phyloP scores from a whole-genome alignment of 352 stramenopile species.

The Globisporangium uncinulatum region DNA sequence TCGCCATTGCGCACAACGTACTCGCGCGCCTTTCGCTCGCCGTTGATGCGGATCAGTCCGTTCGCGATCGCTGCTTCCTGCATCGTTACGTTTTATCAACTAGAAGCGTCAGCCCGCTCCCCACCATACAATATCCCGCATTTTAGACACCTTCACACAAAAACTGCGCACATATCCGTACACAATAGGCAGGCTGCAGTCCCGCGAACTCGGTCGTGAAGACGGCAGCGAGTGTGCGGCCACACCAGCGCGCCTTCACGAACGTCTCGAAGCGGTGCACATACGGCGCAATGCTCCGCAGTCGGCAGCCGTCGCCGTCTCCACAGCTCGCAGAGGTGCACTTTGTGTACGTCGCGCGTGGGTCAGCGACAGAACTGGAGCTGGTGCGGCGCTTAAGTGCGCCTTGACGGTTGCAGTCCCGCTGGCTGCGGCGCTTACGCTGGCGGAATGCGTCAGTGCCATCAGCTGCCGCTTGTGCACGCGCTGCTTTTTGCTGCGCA shows the following conservation, averaged over 20 bases:
- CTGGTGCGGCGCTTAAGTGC: conserved; percentile 1
- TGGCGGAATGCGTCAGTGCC: conserved; percentile 8
- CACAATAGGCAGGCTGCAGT: conserved; percentile 38
- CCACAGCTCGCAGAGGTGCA: conserved; percentile 26
- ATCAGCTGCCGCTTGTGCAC: conserved; percentile 10
- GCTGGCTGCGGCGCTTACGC: conserved; percentile 41
- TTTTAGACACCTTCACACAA: background rate
- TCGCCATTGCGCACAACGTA: conserved; percentile 81
- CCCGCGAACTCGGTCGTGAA: conserved; percentile 59
- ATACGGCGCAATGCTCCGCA: conserved; percentile 81
- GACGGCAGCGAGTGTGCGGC: conserved; percentile 75
- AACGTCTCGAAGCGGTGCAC: conserved; percentile 88
- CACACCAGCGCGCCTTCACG: conserved; percentile 89
- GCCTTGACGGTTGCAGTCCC: conserved; percentile 14
- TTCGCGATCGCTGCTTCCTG: conserved; percentile 69
- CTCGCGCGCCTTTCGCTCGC: conserved; percentile 30
- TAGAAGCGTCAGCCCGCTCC: background rate
- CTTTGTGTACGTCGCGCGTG: conserved; percentile 9
- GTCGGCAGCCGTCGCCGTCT: conserved; percentile 9
- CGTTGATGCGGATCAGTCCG: conserved; percentile 88
- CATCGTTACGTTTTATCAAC: too few species aligned
- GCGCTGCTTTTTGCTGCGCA: conserved; percentile 27
- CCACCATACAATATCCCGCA: background rate
- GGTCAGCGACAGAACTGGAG: conserved; percentile 5
- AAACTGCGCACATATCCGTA: conserved; percentile 4